Evolutionary conservation across 352 stramenopile species (phyloP).

Genomic region (Phytophthora pistaciae): DNA sequence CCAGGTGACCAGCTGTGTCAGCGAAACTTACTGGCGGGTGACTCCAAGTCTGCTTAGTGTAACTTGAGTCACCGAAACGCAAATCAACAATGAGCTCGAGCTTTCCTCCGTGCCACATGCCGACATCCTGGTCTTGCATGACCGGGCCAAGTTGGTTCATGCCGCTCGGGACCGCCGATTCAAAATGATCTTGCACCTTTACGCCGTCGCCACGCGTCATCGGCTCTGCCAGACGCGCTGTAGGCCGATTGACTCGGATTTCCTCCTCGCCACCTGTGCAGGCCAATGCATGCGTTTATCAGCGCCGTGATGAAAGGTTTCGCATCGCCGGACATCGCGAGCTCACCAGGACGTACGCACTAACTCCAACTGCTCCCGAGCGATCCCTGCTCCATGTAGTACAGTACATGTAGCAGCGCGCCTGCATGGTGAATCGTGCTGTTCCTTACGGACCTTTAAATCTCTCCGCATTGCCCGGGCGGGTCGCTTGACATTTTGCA

Average conservation of each 20-base stretch:
- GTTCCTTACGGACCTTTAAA: background rate
- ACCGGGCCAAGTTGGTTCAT: background rate
- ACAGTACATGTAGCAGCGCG: background rate
- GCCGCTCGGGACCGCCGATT: background rate
- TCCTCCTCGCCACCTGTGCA: slow-evolving; percentile 23
- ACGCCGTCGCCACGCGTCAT: too few species aligned
- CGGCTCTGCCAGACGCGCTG: background rate
- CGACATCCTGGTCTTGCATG: slow-evolving; percentile 28
- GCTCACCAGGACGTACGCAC: background rate
- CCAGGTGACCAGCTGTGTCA: too few species aligned
- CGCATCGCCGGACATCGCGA: slow-evolving; percentile 2
- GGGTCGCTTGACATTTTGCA: slow-evolving; percentile 22
- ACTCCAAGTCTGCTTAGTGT: background rate
- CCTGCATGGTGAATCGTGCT: background rate
- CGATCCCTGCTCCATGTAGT: slow-evolving; percentile 9
- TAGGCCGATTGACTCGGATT: slow-evolving; percentile 20
- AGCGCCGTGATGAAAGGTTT: slow-evolving; percentile 5
- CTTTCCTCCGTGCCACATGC: slow-evolving; percentile 12
- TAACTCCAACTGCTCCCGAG: slow-evolving; percentile 11
- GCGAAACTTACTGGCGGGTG: too few species aligned
- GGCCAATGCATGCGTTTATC: background rate
- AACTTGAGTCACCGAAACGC: slow-evolving; percentile 12
- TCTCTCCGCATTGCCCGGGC: background rate
- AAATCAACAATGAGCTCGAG: background rate
- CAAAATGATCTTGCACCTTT: slow-evolving; percentile 10